Base-by-base conservation (phyloP, 768 basidiomycete species). In the Trametes elegans region DNA sequence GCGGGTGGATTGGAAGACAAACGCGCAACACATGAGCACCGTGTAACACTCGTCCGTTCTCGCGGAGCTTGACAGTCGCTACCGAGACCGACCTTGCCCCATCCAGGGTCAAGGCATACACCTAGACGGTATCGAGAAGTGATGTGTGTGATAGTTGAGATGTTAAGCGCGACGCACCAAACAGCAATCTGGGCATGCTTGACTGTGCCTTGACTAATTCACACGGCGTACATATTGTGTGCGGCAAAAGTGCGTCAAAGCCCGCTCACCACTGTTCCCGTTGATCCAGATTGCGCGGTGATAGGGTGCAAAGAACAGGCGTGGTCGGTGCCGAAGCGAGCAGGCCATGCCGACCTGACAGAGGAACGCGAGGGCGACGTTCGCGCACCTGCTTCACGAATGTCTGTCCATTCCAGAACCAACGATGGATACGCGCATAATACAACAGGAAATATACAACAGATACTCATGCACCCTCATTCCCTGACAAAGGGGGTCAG, bases 401-500 rank as follows among this genome's bases (percentile, higher is more conserved):
- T n/a, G n/a, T n/a, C n/a, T n/a, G n/a, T 32, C n/a, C n/a, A 14
- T 32, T n/a, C n/a, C n/a, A n/a, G n/a, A 5, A n/a, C n/a, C n/a
- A n/a, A n/a, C n/a, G n/a, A n/a, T n/a, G n/a, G n/a, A n/a, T n/a
- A n/a, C 13, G n/a, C n/a, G n/a, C n/a, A 58, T 48, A 53, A 29
- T 58, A 58, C 50, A 58, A 51, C 52, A 53, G 23, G 41, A 52
- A 53, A 45, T 47, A 46, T 55, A 58, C 43, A 44, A 58, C 39
- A 24, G 24, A 10, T 35, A 23, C 43, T 56, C 50, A 65, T 54
- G 60, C 55, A 24, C 66, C 64, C 51, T 68, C 66, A 45, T 66
- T 63, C 21, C 65, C 63, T 68, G 58, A 14, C 46, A 23, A 24
- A 31, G 10, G 16, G n/a, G 6, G 35, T 45, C 18, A 51, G 38